Evolutionary conservation across 441 rosid species (phyloP).

Genomic region (Pelargonium citronellum): DNA sequence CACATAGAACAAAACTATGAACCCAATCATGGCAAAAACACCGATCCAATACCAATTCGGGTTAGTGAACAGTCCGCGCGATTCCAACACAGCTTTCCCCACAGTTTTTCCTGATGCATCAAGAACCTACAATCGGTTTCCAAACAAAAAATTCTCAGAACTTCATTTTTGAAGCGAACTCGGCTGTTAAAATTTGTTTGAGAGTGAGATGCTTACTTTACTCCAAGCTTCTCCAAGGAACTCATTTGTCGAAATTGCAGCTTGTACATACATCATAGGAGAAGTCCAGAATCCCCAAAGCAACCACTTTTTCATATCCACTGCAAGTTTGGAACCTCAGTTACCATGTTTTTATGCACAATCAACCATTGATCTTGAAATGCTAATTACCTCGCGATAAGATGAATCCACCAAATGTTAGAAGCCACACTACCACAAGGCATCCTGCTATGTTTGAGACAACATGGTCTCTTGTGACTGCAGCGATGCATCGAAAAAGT

Average conservation of each 20-base stretch:
- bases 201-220: slow-evolving; percentile 33
- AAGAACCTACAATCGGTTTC: slow-evolving; percentile 22
- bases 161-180: neutral
- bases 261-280: neutral
- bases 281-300: neutral
- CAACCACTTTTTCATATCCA: neutral
- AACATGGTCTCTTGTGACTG: slow-evolving; percentile 52
- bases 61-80: slow-evolving; percentile 41
- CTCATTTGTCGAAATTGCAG: slow-evolving; percentile 40
- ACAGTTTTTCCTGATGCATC: slow-evolving; percentile 32
- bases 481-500: slow-evolving; percentile 53
- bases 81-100: slow-evolving; percentile 42
- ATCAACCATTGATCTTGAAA: neutral
- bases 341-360: no score
- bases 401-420: slow-evolving; percentile 62
- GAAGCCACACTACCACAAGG: slow-evolving; percentile 38
- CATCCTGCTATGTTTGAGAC: slow-evolving; percentile 66
- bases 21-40: slow-evolving; percentile 44
- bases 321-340: neutral
- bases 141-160: no score
- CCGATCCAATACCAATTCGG: slow-evolving; percentile 75
- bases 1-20: slow-evolving; percentile 43
- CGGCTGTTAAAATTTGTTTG: neutral
- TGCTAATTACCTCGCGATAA: slow-evolving; percentile 53
- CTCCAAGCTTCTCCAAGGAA: slow-evolving; percentile 72